Conservation (phyloP, 352 stramenopile species). For the Vaucheria bursata region DNA sequence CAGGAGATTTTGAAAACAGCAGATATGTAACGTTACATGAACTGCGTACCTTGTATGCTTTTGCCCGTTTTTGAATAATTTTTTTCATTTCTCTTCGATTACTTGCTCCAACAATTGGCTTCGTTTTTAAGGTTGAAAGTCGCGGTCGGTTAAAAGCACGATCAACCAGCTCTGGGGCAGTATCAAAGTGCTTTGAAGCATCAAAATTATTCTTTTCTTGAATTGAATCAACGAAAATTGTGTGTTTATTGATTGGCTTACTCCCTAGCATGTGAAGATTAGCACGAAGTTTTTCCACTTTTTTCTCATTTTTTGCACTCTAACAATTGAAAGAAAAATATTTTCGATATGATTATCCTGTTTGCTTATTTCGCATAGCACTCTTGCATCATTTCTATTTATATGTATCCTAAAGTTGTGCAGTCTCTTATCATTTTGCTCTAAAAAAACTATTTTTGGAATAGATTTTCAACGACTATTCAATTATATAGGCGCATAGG, state of each 20-base stretch:
- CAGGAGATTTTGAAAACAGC: not conserved
- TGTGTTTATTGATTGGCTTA: conserved; percentile 73
- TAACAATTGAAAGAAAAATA: too few species aligned
- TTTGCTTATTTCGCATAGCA: too few species aligned
- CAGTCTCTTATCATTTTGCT: too few species aligned
- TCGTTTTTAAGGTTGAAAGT: conserved; percentile 25
- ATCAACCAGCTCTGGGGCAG: conserved; percentile 58
- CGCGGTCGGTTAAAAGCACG: conserved; percentile 60
- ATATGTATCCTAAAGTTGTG: too few species aligned
- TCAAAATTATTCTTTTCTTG: conserved; percentile 71
- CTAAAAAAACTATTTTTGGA: too few species aligned
- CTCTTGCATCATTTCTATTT: too few species aligned
- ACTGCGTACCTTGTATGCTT: conserved; percentile 27
- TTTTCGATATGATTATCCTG: too few species aligned
- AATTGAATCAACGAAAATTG: conserved; percentile 79
- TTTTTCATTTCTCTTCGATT: conserved; percentile 38
- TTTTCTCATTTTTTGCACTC: conserved; percentile 21
- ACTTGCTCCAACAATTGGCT: conserved; percentile 31
- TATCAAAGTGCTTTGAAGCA: conserved; percentile 78
- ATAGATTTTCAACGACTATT: too few species aligned
- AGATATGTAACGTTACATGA: not conserved
- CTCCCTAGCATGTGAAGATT: conserved; percentile 62
- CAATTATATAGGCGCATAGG: too few species aligned
- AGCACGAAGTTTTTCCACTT: conserved; percentile 57
- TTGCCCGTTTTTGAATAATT: conserved; percentile 38